phyloP scores from a whole-genome alignment of 352 stramenopile species.

The Pythium folliculosum region DNA sequence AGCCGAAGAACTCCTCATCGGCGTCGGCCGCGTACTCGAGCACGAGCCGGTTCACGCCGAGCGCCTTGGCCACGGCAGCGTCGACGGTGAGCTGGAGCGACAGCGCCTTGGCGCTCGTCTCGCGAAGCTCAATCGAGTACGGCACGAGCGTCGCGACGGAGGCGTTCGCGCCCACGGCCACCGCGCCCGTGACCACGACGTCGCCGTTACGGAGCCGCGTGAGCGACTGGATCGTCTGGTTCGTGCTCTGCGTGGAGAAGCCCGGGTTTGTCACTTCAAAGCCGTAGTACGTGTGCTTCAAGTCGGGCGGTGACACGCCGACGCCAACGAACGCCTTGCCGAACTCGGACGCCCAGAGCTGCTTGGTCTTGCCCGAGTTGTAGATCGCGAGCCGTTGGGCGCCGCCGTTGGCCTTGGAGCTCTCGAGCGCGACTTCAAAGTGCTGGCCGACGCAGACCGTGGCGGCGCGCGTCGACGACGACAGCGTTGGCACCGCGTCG shows the following conservation, averaged over 20 bases:
- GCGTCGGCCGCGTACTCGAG: conserved; percentile 18
- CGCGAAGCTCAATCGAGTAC: conserved; percentile 11
- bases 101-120: not conserved
- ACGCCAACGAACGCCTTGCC: conserved; percentile 16
- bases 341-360: conserved; percentile 16
- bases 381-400: conserved; percentile 10
- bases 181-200: conserved; percentile 14
- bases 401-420: too few species aligned
- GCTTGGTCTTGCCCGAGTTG: conserved; percentile 1
- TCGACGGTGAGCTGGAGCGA: conserved; percentile 6
- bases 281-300: conserved; percentile 19
- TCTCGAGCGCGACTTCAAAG: not conserved
- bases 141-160: not conserved
- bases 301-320: conserved; percentile 4
- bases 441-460: not conserved
- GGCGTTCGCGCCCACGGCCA: conserved; percentile 4
- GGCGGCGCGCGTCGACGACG: too few species aligned
- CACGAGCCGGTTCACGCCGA: conserved; percentile 21
- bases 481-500: not conserved
- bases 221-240: conserved; percentile 18
- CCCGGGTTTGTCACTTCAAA: conserved; percentile 12
- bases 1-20: conserved; percentile 21
- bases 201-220: conserved; percentile 3
- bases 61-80: not conserved
- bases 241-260: conserved; percentile 14